Evolutionary conservation across 805 yeast species (phyloP), one percentile per base, ranked within the genome.

Genomic region (Kuraishia hungarica): DNA sequence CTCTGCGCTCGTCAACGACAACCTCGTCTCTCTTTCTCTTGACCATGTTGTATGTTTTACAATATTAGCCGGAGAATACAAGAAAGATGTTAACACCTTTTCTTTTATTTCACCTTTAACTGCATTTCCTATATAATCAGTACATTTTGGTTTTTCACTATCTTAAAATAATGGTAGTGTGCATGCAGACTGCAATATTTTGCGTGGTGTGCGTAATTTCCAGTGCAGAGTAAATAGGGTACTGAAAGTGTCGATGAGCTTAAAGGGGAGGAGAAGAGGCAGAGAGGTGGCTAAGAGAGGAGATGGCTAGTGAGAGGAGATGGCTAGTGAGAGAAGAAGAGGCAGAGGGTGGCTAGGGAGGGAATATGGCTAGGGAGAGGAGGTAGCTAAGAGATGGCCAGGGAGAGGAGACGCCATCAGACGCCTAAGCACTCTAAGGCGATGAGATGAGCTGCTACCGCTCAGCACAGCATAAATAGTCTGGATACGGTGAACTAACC

Each of bases 11-110:
- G 5, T 52, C 53, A 13, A 15, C 47, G 7, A 29, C 24, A 22
- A 26, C 51, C 22, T 24, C 35, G 21, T 56, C 62, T 50, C 58
- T 57, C 60, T 62, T 60, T 64, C 70, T 64, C 58, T 67, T 66
- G 52, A 56, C 68, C 71, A 66, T 67, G 15, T 19, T 50, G 23
- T 23, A 20, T 21, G 39, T n/a, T 26, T 20, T 21, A 39, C 43
- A 29, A 26, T 4, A 24, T n/a, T 8, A 49, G 35, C 17, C 51
- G 6, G 35, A 49, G 21, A n/a, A 26, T 2, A 10, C 23, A 49
- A 23, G 51, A 20, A 49, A 35, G n/a, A 17, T 35, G 43, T 35
- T 15, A 35, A 35, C 29, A 26, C n/a, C 3, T 7, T 35, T 17
- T 35, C 4, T 17, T 15, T 17, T 35, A n/a, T 35, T 35, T 35